A percentile compares a stretch with the other conserved stretches of the same genome.
phyloP scores from a whole-genome alignment of 2,329 filamentous ascomycete genomes.

The Neonectria sp. region DNA sequence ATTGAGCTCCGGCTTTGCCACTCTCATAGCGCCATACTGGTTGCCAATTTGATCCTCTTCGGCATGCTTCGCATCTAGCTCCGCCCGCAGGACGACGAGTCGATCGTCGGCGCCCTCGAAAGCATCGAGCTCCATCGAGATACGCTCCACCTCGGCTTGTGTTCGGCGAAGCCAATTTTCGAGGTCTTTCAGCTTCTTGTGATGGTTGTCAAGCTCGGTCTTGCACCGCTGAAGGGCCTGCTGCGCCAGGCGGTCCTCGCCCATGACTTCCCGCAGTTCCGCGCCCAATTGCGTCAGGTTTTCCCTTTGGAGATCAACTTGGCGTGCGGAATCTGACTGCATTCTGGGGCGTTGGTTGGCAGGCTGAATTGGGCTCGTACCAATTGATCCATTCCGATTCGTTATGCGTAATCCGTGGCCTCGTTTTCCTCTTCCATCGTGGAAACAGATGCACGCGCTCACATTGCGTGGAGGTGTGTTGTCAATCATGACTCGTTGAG shows the following conservation, averaged over 20 bases:
- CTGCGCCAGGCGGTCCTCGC: slow-evolving; percentile 62
- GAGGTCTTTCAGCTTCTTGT: slow-evolving; percentile 55
- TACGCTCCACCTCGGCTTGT: slow-evolving; percentile 69
- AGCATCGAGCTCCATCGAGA: slow-evolving; percentile 73
- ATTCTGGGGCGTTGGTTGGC: slow-evolving; percentile 76
- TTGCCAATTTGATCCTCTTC: slow-evolving; percentile 65
- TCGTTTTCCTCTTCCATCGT: slow-evolving; percentile 68
- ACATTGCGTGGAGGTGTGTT: slow-evolving; percentile 77
- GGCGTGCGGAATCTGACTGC: slow-evolving; percentile 80
- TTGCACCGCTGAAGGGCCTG: slow-evolving; percentile 65
- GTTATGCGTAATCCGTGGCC: slow-evolving; percentile 74
- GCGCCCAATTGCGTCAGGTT: slow-evolving; percentile 67
- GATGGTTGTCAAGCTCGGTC: slow-evolving; percentile 62
- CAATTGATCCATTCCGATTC: slow-evolving; percentile 57
- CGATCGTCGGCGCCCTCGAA: slow-evolving; percentile 78
- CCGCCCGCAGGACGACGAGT: slow-evolving; percentile 70
- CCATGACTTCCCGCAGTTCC: slow-evolving; percentile 68
- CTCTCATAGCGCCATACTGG: slow-evolving; percentile 67
- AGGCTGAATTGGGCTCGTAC: slow-evolving; percentile 61
- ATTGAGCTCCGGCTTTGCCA: slow-evolving; percentile 66
- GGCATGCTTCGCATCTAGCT: slow-evolving; percentile 69
- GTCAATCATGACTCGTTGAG: slow-evolving; percentile 77
- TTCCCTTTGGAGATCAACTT: slow-evolving; percentile 70
- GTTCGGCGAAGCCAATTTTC: slow-evolving; percentile 71
- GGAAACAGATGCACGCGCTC: slow-evolving; percentile 78